Conservation (phyloP, 2,329 filamentous ascomycete species). For the Orbilia brochopaga region DNA sequence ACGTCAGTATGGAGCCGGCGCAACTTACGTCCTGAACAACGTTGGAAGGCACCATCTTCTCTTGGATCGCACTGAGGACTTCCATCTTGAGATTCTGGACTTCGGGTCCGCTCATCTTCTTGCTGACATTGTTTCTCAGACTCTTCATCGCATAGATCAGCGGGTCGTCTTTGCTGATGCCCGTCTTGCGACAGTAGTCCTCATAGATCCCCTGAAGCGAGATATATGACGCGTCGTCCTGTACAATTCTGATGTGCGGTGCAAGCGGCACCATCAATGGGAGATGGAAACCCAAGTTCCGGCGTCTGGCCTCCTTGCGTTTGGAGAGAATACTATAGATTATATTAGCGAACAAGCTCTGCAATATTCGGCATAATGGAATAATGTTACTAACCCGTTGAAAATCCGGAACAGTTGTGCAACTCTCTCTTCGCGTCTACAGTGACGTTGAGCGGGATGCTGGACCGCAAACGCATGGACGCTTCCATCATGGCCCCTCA, state of each 20-base stretch:
- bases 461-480: constrained; percentile 97
- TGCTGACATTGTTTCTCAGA: constrained; percentile 50
- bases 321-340: constrained; percentile 68
- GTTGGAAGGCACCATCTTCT: constrained; percentile 85
- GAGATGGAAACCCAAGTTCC: constrained; percentile 94
- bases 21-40: constrained; percentile 69
- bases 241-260: constrained; percentile 90
- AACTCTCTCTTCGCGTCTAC: constrained; percentile 90
- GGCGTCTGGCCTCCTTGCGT: constrained; percentile 90
- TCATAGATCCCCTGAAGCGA: constrained; percentile 95
- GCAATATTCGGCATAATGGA: neutral
- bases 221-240: constrained; percentile 93
- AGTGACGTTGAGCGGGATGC: constrained; percentile 90
- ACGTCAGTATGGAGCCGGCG: neutral
- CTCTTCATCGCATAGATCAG: constrained; percentile 96
- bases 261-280: constrained; percentile 95
- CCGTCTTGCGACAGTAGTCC: constrained; percentile 87
- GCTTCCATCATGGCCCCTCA: constrained; percentile 95
- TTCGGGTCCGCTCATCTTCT: constrained; percentile 51
- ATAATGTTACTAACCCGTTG: constrained; percentile 68
- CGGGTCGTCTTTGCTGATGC: constrained; percentile 91
- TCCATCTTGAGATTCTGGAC: constrained; percentile 67
- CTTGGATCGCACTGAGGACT: constrained; percentile 92
- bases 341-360: constrained; percentile 5
- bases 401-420: constrained; percentile 96